Conservation (phyloP, 129 eudicot genomes). For the Flaveria robusta region DNA sequence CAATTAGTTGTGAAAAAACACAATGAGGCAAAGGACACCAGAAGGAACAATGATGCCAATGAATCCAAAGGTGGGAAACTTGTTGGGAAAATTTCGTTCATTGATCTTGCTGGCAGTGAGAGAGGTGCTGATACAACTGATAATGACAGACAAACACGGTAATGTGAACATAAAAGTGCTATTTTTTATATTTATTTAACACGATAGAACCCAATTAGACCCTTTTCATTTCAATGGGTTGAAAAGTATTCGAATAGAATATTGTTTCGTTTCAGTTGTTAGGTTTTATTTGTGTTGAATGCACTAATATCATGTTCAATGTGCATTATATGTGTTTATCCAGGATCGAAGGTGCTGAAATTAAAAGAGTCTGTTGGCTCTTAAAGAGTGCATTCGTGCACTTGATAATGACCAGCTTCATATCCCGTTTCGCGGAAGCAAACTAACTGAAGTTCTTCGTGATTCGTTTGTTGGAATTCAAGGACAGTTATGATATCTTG, state of each 20-base stretch:
- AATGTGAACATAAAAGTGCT: constrained; percentile 3
- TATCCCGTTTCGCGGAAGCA: constrained; percentile 97
- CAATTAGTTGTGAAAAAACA: constrained; percentile 83
- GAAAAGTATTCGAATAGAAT: neutral
- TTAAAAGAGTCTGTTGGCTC: constrained; percentile 91
- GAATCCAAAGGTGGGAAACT: constrained; percentile 72
- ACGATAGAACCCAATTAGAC: neutral
- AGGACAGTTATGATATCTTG: constrained; percentile 97
- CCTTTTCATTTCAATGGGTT: neutral
- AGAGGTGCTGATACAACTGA: constrained; percentile 99
- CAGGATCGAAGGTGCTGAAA: constrained; percentile 99
- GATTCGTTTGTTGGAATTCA: constrained; percentile 96
- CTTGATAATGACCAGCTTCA: constrained; percentile 95
- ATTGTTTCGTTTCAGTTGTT: neutral
- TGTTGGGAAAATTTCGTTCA: constrained; percentile 87
- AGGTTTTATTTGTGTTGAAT: constrained; percentile 19
- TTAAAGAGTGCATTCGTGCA: constrained; percentile 96
- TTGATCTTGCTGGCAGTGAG: constrained; percentile 99
- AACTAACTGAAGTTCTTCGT: constrained; percentile 93
- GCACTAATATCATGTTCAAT: neutral
- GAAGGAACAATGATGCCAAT: constrained; percentile 58
- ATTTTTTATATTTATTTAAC: neutral
- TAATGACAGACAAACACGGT: constrained; percentile 95
- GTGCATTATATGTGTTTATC: constrained; percentile 10
- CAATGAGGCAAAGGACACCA: constrained; percentile 71